A percentile compares a stretch with the other conserved stretches of the same genome.
phyloP scores from a whole-genome alignment of 2,329 filamentous ascomycete genomes.

The Ophiocordyceps camponoti-rufipedis region DNA sequence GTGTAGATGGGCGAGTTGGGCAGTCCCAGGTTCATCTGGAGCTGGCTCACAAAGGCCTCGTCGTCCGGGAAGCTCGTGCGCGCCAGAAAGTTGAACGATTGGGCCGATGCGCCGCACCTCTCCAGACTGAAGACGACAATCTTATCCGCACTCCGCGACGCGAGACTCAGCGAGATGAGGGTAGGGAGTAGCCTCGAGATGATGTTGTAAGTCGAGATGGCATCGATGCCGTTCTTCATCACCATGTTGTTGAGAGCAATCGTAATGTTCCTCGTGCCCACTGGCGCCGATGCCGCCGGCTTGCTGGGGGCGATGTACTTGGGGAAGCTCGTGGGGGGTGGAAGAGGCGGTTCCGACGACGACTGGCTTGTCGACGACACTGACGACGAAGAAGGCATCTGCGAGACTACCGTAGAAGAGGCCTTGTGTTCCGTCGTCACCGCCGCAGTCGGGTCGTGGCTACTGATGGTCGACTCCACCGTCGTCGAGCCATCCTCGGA shows the following conservation, averaged over 20 bases:
- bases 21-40: conserved; percentile 51
- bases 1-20: conserved; percentile 57
- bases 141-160: conserved; percentile 16
- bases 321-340: conserved; percentile 50
- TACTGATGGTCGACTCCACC: neutral
- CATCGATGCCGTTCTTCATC: conserved; percentile 68
- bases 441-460: neutral
- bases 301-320: conserved; percentile 56
- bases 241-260: conserved; percentile 12
- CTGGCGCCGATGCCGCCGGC: conserved; percentile 31
- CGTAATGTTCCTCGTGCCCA: conserved; percentile 33
- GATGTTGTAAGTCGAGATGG: neutral
- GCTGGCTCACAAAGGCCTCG: conserved; percentile 43
- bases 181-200: neutral
- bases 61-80: conserved; percentile 45
- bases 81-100: conserved; percentile 56
- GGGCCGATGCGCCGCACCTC: conserved; percentile 53
- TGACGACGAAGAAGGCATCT: conserved; percentile 7
- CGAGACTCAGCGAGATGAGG: neutral
- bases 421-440: neutral
- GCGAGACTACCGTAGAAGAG: neutral
- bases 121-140: conserved; percentile 53
- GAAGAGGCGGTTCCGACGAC: conserved; percentile 24
- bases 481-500: neutral
- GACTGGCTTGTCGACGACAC: conserved; percentile 9